phyloP scores from a whole-genome alignment of 345 rosid genomes.

The Psidium friedrichsthalianum region DNA sequence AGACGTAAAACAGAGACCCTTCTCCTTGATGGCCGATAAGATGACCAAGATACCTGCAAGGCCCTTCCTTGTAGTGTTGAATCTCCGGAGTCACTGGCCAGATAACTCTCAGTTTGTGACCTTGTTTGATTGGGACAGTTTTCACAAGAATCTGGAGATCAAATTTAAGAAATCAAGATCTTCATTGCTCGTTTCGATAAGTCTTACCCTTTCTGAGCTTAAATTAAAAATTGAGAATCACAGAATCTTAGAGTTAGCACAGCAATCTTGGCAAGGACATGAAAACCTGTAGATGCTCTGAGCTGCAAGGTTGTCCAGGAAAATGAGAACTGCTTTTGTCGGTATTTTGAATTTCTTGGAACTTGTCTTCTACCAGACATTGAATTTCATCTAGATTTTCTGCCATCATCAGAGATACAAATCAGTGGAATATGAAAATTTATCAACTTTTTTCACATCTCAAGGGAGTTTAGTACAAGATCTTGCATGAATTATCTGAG shows the following conservation, averaged over 20 bases:
- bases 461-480: neutral
- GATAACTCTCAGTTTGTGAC: constrained; percentile 55
- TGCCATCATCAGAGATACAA: constrained; percentile 17
- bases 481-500: neutral
- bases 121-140: constrained; percentile 73
- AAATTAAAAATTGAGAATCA: neutral
- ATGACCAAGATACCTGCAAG: constrained; percentile 75
- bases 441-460: neutral
- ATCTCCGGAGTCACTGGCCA: constrained; percentile 90
- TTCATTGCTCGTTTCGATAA: neutral
- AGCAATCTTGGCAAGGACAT: neutral
- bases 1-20: constrained; percentile 73
- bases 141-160: constrained; percentile 67
- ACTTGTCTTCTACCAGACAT: constrained; percentile 48
- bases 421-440: constrained; percentile 3
- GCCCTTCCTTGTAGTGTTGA: constrained; percentile 72
- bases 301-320: constrained; percentile 73
- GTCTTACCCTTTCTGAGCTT: neutral
- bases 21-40: constrained; percentile 90
- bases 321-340: constrained; percentile 28
- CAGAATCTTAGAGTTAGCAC: neutral
- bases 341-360: constrained; percentile 55
- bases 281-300: constrained; percentile 75
- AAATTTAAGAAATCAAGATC: neutral
- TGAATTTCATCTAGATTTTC: constrained; percentile 68